Evolutionary conservation across 139 green algal species (phyloP), one percentile per base, ranked within the genome.

Genomic region (Gonium pectorale): DNA sequence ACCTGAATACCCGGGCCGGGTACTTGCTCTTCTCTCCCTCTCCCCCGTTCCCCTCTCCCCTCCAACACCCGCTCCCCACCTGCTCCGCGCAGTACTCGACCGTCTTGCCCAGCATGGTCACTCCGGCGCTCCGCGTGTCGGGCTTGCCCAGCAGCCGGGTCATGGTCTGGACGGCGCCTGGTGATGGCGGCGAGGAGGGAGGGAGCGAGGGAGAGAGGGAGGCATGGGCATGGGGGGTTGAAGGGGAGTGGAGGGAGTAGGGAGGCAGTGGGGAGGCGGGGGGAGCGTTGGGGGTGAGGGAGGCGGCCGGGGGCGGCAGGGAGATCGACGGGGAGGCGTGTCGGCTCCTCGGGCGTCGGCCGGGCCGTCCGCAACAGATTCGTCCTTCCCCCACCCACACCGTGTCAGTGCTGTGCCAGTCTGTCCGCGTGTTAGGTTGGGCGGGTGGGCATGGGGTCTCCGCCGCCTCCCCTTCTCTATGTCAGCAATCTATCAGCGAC

Each of bases 31-130:
- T n/a, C n/a, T n/a, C n/a, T n/a, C n/a, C n/a, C n/a, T n/a, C n/a
- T 19, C 24, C 19, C 31, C 2, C 27, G 24, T 38, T 7, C 59
- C n/a, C 11, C 62, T 6, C 62, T 37, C 2, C 63, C 11, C 29
- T 15, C 27, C 29, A 29, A 29, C 44, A 19, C 21, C 22, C 29
- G 33, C 27, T 17, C 33, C 72, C 2, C 44, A 85, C 68, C 77
- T 67, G 31, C 66, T 85, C 84, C 8, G 38, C 29, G 66, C 90
- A 94, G 71, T 95, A 86, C 83, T 96, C 93, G 13, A 94, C 89
- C 1, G 89, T 95, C 74, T 96, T 96, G 31, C 93, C 93, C 77
- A 96, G 85, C 90, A 95, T 94, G 27, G 93, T 96, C 41, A 96
- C 49, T 17, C 86, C 92, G 0, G 93, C 93, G 24, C 64, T 81